These are phyloP conservation scores for Chlorophyllum brunneum DNA, from an alignment of 768 basidiomycete genomes.

Conservation along the genomic window DNA sequence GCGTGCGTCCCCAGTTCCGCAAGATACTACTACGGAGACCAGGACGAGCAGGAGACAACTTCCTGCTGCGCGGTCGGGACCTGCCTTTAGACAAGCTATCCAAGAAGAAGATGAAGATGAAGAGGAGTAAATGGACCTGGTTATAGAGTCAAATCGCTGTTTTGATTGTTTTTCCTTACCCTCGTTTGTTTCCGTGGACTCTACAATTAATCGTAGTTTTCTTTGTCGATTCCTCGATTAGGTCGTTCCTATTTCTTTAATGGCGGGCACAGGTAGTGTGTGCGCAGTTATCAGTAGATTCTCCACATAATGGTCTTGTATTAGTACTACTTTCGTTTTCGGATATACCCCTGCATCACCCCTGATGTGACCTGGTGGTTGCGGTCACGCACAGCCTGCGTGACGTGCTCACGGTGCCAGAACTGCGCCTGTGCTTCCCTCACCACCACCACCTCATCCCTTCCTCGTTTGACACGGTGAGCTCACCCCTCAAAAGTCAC, in stretches of 20 bases:
- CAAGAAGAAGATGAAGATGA: constrained; percentile 88
- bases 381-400: constrained; percentile 2
- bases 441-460: constrained; percentile 19
- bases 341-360: background rate
- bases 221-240: background rate
- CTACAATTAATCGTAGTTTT: background rate
- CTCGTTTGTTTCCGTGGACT: constrained; percentile 2
- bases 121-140: constrained; percentile 33
- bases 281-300: constrained; percentile 2
- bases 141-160: background rate
- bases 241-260: background rate
- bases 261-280: constrained; percentile 4
- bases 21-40: constrained; percentile 44
- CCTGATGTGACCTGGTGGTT: background rate
- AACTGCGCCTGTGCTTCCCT: constrained; percentile 1
- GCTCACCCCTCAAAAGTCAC: background rate
- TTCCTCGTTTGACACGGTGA: constrained; percentile 40
- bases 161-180: constrained; percentile 11
- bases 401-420: constrained; percentile 8
- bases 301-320: constrained; percentile 2
- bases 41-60: constrained; percentile 65
- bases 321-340: background rate
- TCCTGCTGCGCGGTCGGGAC: constrained; percentile 63
- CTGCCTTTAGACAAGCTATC: constrained; percentile 66
- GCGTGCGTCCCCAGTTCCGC: constrained; percentile 55